These are phyloP conservation scores for Dothistroma pini DNA, from an alignment of 2,329 filamentous ascomycete species.

Conservation along the genomic window DNA sequence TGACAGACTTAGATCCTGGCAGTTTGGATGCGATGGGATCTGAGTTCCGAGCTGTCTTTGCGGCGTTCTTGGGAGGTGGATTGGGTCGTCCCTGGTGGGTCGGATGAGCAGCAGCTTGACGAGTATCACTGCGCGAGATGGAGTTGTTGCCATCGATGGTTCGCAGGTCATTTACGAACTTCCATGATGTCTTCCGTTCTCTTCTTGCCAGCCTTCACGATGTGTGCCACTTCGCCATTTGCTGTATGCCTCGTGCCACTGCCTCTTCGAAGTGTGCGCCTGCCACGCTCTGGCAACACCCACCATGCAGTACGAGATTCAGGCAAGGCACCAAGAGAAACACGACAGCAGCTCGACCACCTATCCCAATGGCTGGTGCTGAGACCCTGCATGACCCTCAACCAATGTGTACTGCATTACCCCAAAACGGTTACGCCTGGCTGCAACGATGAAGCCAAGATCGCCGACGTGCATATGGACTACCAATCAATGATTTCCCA, in stretches of 20 bases:
- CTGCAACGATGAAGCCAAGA: conserved; percentile 1
- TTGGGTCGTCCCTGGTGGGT: neutral
- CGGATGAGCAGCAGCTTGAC: neutral
- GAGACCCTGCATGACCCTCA: neutral
- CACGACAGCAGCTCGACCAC: neutral
- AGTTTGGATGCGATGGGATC: neutral
- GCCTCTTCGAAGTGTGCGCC: neutral
- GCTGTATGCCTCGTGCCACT: neutral
- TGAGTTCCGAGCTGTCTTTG: neutral
- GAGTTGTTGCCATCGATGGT: too few species aligned
- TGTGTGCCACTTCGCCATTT: neutral
- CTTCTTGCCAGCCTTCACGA: neutral
- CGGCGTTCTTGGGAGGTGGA: neutral
- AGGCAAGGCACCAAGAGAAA: neutral
- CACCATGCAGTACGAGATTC: neutral
- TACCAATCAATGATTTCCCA: conserved; percentile 1
- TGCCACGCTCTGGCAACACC: neutral
- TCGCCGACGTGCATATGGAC: neutral
- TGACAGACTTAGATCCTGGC: neutral
- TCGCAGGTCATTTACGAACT: too few species aligned
- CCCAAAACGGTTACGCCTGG: neutral
- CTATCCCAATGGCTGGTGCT: neutral
- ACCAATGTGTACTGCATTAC: neutral
- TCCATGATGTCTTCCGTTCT: neutral
- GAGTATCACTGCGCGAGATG: neutral